phyloP scores from a whole-genome alignment of 106 monocot genomes.

The Phalaenopsis equestris region DNA sequence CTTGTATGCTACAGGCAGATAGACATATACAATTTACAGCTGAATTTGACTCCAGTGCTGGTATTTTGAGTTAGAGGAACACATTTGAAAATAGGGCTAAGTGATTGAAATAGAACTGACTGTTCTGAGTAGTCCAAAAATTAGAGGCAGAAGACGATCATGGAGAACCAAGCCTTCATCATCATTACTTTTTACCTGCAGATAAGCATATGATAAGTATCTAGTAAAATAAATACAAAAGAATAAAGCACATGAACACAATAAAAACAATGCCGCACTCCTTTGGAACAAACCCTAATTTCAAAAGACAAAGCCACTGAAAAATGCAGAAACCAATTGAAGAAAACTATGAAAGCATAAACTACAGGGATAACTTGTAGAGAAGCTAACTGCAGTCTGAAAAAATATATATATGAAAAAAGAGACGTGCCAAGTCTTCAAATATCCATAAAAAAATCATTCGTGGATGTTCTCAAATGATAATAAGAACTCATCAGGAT shows the following conservation, averaged over 20 bases:
- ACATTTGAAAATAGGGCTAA: neutral
- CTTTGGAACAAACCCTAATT: neutral
- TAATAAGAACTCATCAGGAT: too few species aligned
- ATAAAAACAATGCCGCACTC: neutral
- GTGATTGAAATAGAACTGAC: slow-evolving; percentile 36
- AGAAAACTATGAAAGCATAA: neutral
- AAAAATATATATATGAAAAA: neutral
- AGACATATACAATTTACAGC: neutral
- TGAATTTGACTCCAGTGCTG: neutral
- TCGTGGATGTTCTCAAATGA: too few species aligned
- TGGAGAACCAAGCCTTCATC: slow-evolving; percentile 58
- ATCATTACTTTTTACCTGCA: slow-evolving; percentile 63
- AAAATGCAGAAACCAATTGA: neutral
- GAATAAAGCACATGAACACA: neutral
- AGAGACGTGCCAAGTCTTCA: neutral
- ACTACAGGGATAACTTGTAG: neutral
- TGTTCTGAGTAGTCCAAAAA: slow-evolving; percentile 82
- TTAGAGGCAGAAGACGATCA: slow-evolving; percentile 87
- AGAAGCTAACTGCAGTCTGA: neutral
- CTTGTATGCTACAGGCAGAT: neutral
- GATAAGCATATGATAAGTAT: neutral
- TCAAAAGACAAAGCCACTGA: neutral
- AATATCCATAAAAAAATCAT: too few species aligned
- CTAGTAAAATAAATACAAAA: neutral
- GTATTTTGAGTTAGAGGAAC: neutral